Conservation (phyloP, 768 basidiomycete genomes). For the Lactarius tabidus region DNA sequence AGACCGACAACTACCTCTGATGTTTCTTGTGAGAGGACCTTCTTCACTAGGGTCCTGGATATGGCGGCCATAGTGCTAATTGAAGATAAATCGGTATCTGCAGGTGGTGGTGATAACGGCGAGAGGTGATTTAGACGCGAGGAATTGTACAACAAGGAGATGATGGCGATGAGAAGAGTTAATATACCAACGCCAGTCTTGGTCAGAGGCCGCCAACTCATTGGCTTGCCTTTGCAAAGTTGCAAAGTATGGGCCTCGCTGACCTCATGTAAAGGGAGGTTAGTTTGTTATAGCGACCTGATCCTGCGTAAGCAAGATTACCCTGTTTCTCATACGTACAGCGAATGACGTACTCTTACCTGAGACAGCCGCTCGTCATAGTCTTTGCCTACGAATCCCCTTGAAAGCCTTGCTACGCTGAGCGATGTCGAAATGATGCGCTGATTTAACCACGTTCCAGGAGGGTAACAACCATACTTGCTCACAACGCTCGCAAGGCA, state of each 20-base stretch:
- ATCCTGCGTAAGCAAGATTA: background rate
- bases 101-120: background rate
- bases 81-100: background rate
- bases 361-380: background rate
- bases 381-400: background rate
- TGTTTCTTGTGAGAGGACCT: slow-evolving; percentile 71
- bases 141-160: background rate
- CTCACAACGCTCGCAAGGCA: too few species aligned
- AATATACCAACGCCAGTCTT: background rate
- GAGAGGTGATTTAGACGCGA: background rate
- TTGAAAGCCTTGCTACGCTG: background rate
- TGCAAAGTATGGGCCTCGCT: background rate
- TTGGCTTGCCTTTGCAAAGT: background rate
- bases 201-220: background rate
- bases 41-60: slow-evolving; percentile 71
- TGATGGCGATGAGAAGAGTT: background rate
- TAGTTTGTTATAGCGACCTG: background rate
- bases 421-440: too few species aligned
- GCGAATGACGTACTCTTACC: background rate
- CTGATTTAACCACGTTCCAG: too few species aligned
- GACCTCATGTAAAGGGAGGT: background rate
- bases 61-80: slow-evolving; percentile 37
- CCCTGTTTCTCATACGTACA: background rate
- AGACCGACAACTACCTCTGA: slow-evolving; percentile 49
- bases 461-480: too few species aligned